These are phyloP conservation scores for Mortierella claussenii DNA, from an alignment of 192 early-diverging fungal species.

Conservation along the genomic window DNA sequence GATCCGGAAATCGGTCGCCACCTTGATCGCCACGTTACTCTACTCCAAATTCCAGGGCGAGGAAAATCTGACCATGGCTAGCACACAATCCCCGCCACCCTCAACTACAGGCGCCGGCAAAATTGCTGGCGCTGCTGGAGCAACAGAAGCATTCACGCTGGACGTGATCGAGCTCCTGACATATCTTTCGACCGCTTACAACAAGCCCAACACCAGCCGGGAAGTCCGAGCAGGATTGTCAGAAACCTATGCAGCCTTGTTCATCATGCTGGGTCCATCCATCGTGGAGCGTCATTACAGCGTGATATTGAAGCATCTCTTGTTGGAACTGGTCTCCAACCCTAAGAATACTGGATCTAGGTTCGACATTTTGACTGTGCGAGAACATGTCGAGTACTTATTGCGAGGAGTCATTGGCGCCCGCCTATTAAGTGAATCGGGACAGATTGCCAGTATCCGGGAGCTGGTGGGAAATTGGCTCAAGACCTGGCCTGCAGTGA, in stretches of 20 bases:
- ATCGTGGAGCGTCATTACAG: conserved; percentile 83
- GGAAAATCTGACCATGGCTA: conserved; percentile 53
- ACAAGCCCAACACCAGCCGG: conserved; percentile 66
- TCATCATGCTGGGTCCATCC: conserved; percentile 73
- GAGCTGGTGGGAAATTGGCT: conserved; percentile 71
- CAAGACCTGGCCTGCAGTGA: conserved; percentile 64
- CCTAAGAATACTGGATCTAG: conserved; percentile 60
- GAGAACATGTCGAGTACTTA: conserved; percentile 70
- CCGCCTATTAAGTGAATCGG: conserved; percentile 80
- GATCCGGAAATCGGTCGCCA: conserved; percentile 51
- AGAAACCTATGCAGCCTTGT: conserved; percentile 80
- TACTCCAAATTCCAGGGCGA: conserved; percentile 50
- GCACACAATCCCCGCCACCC: conserved; percentile 37
- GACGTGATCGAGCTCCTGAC: conserved; percentile 75
- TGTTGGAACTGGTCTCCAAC: conserved; percentile 67
- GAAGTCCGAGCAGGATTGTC: conserved; percentile 82
- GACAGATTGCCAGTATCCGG: conserved; percentile 73
- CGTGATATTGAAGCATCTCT: conserved; percentile 72
- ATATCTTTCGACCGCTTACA: conserved; percentile 72
- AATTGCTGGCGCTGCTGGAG: too few species aligned
- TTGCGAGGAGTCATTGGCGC: conserved; percentile 81
- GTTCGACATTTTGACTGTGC: conserved; percentile 67
- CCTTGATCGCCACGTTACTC: conserved; percentile 51
- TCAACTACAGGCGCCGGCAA: conserved; percentile 6
- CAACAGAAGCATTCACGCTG: conserved; percentile 49